Evolutionary conservation across 116 monocot species (phyloP).

Genomic region (Posidonia oceanica): DNA sequence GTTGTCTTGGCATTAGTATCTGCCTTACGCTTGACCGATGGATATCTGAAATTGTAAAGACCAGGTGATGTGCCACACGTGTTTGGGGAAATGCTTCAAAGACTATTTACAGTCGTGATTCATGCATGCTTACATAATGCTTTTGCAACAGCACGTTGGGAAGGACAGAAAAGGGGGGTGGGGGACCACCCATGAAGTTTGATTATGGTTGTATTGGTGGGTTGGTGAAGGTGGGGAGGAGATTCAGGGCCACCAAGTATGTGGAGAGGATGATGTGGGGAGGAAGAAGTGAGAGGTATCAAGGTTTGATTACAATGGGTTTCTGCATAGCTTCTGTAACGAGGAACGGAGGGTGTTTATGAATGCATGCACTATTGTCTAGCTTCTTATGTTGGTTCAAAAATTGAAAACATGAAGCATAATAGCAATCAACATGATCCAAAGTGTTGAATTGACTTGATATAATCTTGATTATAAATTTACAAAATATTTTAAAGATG

Average conservation of each 20-base stretch:
- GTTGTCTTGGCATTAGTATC: conserved; percentile 21
- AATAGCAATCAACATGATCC: too few relatives aligned
- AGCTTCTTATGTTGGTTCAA: too few relatives aligned
- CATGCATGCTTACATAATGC: conserved; percentile 91
- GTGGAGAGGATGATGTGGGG: conserved; percentile 61
- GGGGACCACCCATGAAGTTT: conserved; percentile 49
- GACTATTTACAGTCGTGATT: conserved; percentile 25
- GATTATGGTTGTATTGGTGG: conserved; percentile 75
- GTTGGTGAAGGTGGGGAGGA: conserved; percentile 58
- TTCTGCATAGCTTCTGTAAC: conserved; percentile 64
- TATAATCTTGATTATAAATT: too few relatives aligned
- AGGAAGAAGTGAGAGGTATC: conserved; percentile 40
- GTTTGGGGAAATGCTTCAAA: conserved; percentile 52
- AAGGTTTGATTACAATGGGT: conserved; percentile 70
- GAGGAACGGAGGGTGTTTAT: conserved; percentile 19
- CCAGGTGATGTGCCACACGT: conserved; percentile 57
- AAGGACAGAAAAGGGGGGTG: conserved; percentile 53
- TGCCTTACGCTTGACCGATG: conserved; percentile 75
- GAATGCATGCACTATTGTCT: too few relatives aligned
- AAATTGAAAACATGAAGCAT: too few relatives aligned
- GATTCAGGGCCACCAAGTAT: conserved; percentile 53
- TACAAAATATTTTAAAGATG: too few relatives aligned
- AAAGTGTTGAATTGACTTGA: too few relatives aligned
- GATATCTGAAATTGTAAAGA: conserved; percentile 46
- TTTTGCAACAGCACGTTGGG: conserved; percentile 81